Evolutionary conservation across 148 eudicot genomes (phyloP), one percentile per base, ranked within the genome.

Genomic region (Gaultheria prostrata): DNA sequence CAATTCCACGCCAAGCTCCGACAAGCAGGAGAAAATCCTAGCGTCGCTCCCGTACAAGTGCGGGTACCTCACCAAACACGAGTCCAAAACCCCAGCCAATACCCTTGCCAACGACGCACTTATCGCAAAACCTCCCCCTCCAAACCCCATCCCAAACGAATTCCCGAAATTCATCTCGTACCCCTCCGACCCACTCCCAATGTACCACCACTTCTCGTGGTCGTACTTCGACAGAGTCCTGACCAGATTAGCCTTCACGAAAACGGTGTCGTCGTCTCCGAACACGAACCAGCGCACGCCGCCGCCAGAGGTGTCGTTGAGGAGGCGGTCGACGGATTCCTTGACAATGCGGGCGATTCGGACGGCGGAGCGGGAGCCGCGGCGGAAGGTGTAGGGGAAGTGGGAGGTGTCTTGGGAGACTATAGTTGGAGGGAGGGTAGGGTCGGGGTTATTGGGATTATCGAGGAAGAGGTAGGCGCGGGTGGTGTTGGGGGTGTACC

Each of bases 111-210:
- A 81, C 0, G 93, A 82, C 0, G 72, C 32, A 33, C 98, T 95
- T 17, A 95, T 82, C 1, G 93, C 98, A 63, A 90, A 95, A 18
- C 98, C 98, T 14, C 90, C 98, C 1, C 98, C 98, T 1, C 97
- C 95, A 79, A 84, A 93, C 10, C 95, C 98, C 93, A 91, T 92
- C 8, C 78, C 92, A 79, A 95, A 95, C 43, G 88, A 86, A 79
- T 85, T 54, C 72, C 57, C 71, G 75, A 76, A 32, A 59, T 88
- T 92, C 86, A 90, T 92, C 70, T 85, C 88, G 33, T 82, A 83
- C 51, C 91, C 87, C 89, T 95, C 97, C 10, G 97, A 92, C 26
- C 45, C 35, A 50, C 87, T 72, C 80, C 98, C 98, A 20, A 93
- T 73, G 48, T 95, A 95, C 33, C 85, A 88, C 97, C 88, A 89